A percentile compares a stretch with the other conserved stretches of the same genome.
These are phyloP conservation scores for Solanum arcanum DNA, from an alignment of 257 asterid genomes.

Conservation along the genomic window DNA sequence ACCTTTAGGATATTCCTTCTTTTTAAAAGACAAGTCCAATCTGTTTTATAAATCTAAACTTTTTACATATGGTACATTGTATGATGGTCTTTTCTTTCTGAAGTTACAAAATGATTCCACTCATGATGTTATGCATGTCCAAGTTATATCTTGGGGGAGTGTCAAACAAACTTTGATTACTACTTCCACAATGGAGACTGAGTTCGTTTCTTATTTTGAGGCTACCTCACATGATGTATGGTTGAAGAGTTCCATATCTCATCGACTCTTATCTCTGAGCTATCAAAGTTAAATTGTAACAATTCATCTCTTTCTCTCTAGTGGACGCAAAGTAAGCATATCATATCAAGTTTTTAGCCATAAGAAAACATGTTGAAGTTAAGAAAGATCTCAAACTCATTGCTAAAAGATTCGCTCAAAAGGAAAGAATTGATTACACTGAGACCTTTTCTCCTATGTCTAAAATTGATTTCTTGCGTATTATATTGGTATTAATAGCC, in stretches of 20 bases:
- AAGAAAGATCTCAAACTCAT: background rate
- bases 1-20: background rate
- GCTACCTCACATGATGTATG: background rate
- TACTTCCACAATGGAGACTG: background rate
- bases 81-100: background rate
- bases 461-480: background rate
- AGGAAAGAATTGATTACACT: background rate
- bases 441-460: background rate
- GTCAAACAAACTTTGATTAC: background rate
- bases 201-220: background rate
- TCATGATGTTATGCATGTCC: background rate
- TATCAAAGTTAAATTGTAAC: background rate
- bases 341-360: background rate
- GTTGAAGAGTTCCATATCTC: background rate
- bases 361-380: background rate
- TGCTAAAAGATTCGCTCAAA: background rate
- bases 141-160: background rate
- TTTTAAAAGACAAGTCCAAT: background rate
- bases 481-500: background rate
- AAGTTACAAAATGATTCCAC: background rate
- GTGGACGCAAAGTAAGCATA: background rate
- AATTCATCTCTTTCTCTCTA: background rate
- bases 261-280: background rate
- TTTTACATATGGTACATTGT: background rate
- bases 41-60: background rate